Evolutionary conservation across 2,329 filamentous ascomycete species (phyloP).

Genomic region (Knufia fluminis): DNA sequence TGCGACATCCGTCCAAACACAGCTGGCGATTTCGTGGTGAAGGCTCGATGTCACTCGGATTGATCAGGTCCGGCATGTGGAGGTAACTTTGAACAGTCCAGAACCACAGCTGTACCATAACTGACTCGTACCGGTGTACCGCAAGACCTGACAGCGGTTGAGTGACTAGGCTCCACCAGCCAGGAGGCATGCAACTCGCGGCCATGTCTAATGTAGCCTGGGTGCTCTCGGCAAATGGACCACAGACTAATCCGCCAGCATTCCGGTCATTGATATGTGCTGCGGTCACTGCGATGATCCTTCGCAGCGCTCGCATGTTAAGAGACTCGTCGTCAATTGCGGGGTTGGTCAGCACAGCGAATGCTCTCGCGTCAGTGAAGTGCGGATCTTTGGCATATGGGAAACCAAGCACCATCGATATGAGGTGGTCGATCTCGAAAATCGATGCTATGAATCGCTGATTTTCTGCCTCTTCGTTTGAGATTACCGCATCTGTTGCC

Average conservation of each 20-base stretch:
- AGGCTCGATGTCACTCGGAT: constrained; percentile 4
- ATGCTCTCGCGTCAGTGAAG: constrained; percentile 19
- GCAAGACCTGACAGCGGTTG: constrained; percentile 11
- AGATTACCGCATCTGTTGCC: not conserved
- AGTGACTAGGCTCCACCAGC: constrained; percentile 16
- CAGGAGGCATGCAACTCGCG: constrained; percentile 15
- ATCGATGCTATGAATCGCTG: constrained; percentile 19
- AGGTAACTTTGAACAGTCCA: constrained; percentile 22
- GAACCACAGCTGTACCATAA: constrained; percentile 20
- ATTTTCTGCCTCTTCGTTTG: constrained; percentile 9
- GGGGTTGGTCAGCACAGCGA: constrained; percentile 12
- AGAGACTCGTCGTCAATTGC: constrained; percentile 12
- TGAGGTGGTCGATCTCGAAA: constrained; percentile 18
- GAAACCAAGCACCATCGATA: constrained; percentile 20
- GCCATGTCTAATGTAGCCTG: constrained; percentile 13
- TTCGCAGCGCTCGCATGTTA: constrained; percentile 18
- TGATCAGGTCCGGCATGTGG: constrained; percentile 19
- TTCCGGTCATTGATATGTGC: constrained; percentile 19
- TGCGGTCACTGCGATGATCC: constrained; percentile 17
- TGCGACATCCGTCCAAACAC: constrained; percentile 16
- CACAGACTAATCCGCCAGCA: constrained; percentile 4
- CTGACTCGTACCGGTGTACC: constrained; percentile 14
- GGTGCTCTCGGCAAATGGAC: constrained; percentile 13
- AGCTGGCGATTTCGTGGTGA: constrained; percentile 11
- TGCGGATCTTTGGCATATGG: constrained; percentile 17